Percentiles rank a stretch among this genome's conserved stretches.
phyloP scores from a whole-genome alignment of 1,139 yeast genomes.

The Lipomyces yarrowii region DNA sequence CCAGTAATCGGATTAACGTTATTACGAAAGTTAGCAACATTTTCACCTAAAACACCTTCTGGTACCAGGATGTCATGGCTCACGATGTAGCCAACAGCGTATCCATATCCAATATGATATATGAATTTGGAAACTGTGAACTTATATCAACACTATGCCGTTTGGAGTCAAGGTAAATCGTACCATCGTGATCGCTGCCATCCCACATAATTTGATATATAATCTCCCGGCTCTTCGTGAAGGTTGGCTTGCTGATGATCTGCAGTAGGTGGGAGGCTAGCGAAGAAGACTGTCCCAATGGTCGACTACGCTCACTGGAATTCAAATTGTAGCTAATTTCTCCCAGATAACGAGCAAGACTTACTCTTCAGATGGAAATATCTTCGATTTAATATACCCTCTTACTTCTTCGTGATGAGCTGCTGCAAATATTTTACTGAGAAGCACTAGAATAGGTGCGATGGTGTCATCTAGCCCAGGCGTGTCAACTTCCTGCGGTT shows the following conservation, averaged over 20 bases:
- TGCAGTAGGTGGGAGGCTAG: constrained; percentile 26
- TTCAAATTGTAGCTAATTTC: neutral
- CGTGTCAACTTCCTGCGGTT: constrained; percentile 4
- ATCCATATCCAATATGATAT: constrained; percentile 40
- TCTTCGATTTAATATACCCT: constrained; percentile 6
- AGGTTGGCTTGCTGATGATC: constrained; percentile 13
- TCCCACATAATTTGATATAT: constrained; percentile 28
- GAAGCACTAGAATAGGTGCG: constrained; percentile 15
- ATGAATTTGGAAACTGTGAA: constrained; percentile 31
- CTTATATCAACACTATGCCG: neutral
- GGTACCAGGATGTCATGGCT: constrained; percentile 36
- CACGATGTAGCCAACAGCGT: constrained; percentile 39
- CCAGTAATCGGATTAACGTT: constrained; percentile 41
- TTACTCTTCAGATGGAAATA: constrained; percentile 18
- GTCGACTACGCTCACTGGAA: constrained; percentile 27
- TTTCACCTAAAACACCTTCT: constrained; percentile 16
- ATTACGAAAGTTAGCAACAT: constrained; percentile 9
- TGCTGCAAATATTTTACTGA: neutral
- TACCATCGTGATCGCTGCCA: constrained; percentile 28
- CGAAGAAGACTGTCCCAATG: constrained; percentile 29
- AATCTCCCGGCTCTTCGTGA: constrained; percentile 19
- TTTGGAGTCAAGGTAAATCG: neutral
- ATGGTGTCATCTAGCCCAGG: constrained; percentile 12
- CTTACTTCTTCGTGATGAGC: constrained; percentile 3
- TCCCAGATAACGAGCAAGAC: neutral